phyloP scores from a whole-genome alignment of 768 basidiomycete species.

The Pleurotus salmoneostramineus region DNA sequence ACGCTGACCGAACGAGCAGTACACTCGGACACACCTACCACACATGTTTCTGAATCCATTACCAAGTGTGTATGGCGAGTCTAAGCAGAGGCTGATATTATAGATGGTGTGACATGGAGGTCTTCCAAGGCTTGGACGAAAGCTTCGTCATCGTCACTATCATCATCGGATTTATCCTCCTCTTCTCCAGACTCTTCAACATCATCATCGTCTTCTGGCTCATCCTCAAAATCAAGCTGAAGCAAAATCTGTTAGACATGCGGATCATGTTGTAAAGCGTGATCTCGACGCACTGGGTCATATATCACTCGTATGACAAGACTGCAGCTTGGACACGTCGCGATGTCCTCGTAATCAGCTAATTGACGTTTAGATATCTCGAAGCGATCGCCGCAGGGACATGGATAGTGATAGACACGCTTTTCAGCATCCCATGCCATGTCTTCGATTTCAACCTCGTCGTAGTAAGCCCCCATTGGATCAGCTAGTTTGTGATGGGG shows the following conservation, averaged over 20 bases:
- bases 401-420: constrained; percentile 91
- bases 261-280: background rate
- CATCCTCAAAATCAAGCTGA: constrained; percentile 4
- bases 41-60: no score
- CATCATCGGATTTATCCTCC: constrained; percentile 26
- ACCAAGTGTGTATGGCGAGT: constrained; percentile 13
- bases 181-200: constrained; percentile 33
- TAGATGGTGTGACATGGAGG: constrained; percentile 41
- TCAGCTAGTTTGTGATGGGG: background rate
- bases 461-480: constrained; percentile 85
- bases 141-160: constrained; percentile 62
- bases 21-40: no score
- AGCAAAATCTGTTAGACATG: background rate
- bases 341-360: constrained; percentile 87
- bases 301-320: constrained; percentile 89
- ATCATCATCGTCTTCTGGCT: constrained; percentile 32
- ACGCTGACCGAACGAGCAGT: no score
- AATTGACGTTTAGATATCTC: constrained; percentile 89
- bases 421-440: constrained; percentile 87
- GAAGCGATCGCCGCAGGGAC: constrained; percentile 97
- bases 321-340: constrained; percentile 95
- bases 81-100: constrained; percentile 51
- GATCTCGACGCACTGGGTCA: constrained; percentile 74
- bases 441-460: constrained; percentile 97
- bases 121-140: constrained; percentile 22